A percentile compares a stretch with the other conserved stretches of the same genome.
Evolutionary conservation across 2,329 filamentous ascomycete species (phyloP).

Genomic region (Fusarium nodosum): DNA sequence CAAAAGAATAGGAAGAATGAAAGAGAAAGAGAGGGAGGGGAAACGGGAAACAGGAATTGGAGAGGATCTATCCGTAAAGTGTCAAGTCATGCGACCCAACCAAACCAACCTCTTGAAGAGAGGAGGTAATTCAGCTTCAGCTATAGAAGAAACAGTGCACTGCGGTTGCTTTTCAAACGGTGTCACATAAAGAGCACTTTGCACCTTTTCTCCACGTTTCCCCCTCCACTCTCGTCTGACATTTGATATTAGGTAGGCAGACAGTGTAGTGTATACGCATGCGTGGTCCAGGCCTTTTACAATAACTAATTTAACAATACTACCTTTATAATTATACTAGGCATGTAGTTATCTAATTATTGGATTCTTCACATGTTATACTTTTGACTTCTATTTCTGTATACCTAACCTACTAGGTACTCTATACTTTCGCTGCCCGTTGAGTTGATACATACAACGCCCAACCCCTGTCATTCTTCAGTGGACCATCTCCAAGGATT

Average conservation of each 20-base stretch:
- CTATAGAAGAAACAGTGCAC: slow-evolving; percentile 30
- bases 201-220: slow-evolving; percentile 21
- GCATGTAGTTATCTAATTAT: not conserved
- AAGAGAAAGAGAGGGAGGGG: not conserved
- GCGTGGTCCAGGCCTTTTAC: slow-evolving; percentile 24
- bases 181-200: slow-evolving; percentile 12
- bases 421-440: not conserved
- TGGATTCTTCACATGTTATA: not conserved
- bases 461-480: slow-evolving; percentile 14
- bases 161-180: slow-evolving; percentile 15
- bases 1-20: not conserved
- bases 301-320: not conserved
- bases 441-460: not conserved
- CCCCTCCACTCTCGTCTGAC: slow-evolving; percentile 13
- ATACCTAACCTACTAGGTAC: not conserved
- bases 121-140: slow-evolving; percentile 22
- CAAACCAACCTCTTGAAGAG: slow-evolving; percentile 14
- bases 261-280: slow-evolving; percentile 6
- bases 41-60: slow-evolving; percentile 4
- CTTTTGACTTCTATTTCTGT: not conserved
- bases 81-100: slow-evolving; percentile 39
- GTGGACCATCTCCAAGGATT: slow-evolving; percentile 26
- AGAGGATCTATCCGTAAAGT: slow-evolving; percentile 8
- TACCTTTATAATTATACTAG: not conserved
- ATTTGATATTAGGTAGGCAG: slow-evolving; percentile 3